Percentiles rank a stretch among this genome's conserved stretches.
Conservation (phyloP, 306 rosid genomes). For the Aeschynomene evenia region DNA sequence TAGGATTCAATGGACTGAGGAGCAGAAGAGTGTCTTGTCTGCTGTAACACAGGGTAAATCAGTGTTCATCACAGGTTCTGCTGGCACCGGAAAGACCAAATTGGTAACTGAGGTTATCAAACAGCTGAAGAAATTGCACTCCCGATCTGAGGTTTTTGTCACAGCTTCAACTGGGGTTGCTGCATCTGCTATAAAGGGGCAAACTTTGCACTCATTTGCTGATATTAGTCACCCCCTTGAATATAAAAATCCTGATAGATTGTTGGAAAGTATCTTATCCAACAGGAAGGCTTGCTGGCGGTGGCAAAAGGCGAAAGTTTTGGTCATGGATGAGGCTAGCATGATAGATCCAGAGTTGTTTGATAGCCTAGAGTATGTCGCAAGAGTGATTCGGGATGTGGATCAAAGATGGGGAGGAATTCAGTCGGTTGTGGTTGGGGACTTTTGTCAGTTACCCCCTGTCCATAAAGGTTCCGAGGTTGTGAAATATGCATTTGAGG, state of each 20-base stretch:
- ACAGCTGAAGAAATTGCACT: slow-evolving; percentile 25
- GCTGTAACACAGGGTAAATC: slow-evolving; percentile 37
- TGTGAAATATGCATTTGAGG: slow-evolving; percentile 56
- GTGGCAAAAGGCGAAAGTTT: slow-evolving; percentile 47
- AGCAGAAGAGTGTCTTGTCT: slow-evolving; percentile 41
- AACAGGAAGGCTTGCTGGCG: slow-evolving; percentile 29
- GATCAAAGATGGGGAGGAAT: slow-evolving; percentile 59
- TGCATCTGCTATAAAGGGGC: slow-evolving; percentile 52
- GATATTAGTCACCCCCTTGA: slow-evolving; percentile 19
- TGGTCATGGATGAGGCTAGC: slow-evolving; percentile 61
- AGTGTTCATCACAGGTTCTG: slow-evolving; percentile 59
- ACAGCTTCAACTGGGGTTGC: slow-evolving; percentile 59
- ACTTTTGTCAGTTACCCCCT: slow-evolving; percentile 68
- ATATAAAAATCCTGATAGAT: background rate
- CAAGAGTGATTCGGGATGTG: slow-evolving; percentile 18
- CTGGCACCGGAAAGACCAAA: slow-evolving; percentile 54
- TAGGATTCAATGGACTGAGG: slow-evolving; percentile 46
- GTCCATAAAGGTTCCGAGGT: background rate
- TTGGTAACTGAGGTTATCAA: slow-evolving; percentile 41
- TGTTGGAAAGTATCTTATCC: slow-evolving; percentile 3
- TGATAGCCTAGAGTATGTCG: slow-evolving; percentile 48
- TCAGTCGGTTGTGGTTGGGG: slow-evolving; percentile 60
- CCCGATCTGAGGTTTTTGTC: slow-evolving; percentile 44
- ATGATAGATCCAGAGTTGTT: slow-evolving; percentile 49
- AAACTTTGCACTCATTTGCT: slow-evolving; percentile 58